Evolutionary conservation across 176 grass and related monocot species (phyloP).

Genomic region (Phragmites australis): DNA sequence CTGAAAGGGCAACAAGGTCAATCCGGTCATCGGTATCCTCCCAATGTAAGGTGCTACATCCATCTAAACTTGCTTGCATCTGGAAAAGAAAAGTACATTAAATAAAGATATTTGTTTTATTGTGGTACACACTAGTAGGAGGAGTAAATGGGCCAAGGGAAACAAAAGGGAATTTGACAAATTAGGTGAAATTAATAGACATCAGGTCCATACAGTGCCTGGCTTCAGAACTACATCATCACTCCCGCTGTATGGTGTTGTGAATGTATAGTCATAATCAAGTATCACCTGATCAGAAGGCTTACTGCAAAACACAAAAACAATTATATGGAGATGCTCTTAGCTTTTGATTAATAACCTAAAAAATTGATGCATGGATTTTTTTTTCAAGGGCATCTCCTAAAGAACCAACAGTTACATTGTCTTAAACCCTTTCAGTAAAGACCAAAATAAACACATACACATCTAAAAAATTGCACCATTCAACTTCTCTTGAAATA

Average conservation of each 20-base stretch:
- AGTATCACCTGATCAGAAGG: conserved; percentile 89
- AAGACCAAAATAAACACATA: not conserved
- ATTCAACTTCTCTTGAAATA: not conserved
- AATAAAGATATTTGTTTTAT: not conserved
- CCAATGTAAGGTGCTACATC: conserved; percentile 54
- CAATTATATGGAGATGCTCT: not conserved
- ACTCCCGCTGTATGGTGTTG: conserved; percentile 82
- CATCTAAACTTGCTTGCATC: conserved; percentile 62
- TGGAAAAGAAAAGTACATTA: not conserved
- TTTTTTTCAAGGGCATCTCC: too few relatives aligned
- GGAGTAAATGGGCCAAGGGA: not conserved
- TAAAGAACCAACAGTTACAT: too few relatives aligned
- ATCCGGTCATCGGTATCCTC: conserved; percentile 73
- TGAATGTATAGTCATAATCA: conserved; percentile 98
- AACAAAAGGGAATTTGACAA: not conserved
- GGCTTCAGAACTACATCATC: conserved; percentile 40
- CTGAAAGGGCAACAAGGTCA: conserved; percentile 77
- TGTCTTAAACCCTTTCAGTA: not conserved
- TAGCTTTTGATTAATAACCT: not conserved
- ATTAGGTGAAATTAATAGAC: not conserved
- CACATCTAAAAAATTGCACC: not conserved
- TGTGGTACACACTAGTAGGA: not conserved
- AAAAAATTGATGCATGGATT: not conserved
- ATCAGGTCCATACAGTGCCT: conserved; percentile 37
- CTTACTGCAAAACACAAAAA: conserved; percentile 67